Base-by-base conservation (phyloP, 306 rosid genomes). In the Vicia sativa region DNA sequence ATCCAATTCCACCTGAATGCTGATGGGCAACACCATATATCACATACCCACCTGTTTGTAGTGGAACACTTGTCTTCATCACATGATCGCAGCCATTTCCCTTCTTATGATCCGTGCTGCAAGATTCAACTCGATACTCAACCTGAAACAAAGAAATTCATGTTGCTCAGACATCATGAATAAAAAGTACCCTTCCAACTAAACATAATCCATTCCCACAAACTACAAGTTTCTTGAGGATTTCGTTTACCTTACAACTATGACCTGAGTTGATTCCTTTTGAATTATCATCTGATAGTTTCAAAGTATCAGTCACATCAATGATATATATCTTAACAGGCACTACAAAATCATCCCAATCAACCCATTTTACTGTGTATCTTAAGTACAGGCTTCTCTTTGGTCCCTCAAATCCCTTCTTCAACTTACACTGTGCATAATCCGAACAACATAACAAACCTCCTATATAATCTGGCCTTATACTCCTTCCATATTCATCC, bases 11-110 rank as follows among this genome's bases (percentile, higher is more conserved):
- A 11, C 95, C 95, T 1, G 84, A 62, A 78, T 91, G 97, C 44
- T 89, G 97, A 76, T 91, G 97, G 63, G 91, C 95, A 56, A 71
- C 87, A 73, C 85, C 95, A 53, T 91, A 89, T 68, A 91, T 28
- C 9, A 91, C 48, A 74, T 77, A 88, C 12, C 96, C 96, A 55
- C 83, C 87, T 4, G 18, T 58, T 58, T 81, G 77, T 55, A 87
- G 21, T 2, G 72, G 84, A 5, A 79, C 44, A 43, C 21, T 77
- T 56, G 83, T 49, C 55, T 57, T 68, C 68, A 52, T 81, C 4
- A 54, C 81, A 78, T 89, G 53, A 65, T 15, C 1, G 41, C 87
- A 83, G 0, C 42, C 70, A 21, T 49, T 68, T 53, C 65, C 69
- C 14, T 44, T 16, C 44, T 42, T 53, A 23, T 63, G 11, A 21